These are phyloP conservation scores for Mollisiaceae sp. DNA, from an alignment of 2,329 filamentous ascomycete genomes.

Conservation along the genomic window DNA sequence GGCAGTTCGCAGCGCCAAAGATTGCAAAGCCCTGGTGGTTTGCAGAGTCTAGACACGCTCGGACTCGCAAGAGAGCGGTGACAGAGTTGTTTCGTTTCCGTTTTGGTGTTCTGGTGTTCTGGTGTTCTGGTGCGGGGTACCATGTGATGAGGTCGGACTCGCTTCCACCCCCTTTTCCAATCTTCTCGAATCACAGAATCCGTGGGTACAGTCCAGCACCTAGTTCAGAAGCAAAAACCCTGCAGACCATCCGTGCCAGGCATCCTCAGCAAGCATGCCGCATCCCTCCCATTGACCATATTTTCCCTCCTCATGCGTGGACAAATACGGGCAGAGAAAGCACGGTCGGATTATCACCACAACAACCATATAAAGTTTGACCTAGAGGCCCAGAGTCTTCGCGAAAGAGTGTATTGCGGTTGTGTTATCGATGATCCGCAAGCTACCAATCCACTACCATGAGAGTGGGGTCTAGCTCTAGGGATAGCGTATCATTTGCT, in stretches of 20 bases:
- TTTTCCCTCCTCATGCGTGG: slow-evolving; percentile 1
- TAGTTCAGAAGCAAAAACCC: neutral
- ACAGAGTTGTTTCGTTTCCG: neutral
- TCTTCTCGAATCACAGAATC: neutral
- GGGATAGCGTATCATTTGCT: no score
- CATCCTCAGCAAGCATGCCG: no score
- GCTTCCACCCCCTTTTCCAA: slow-evolving; percentile 2
- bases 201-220: no score
- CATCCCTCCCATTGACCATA: neutral
- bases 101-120: neutral
- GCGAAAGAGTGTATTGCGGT: no score
- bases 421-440: no score
- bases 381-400: no score
- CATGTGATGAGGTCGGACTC: neutral
- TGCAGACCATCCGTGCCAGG: neutral
- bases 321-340: neutral
- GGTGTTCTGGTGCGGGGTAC: slow-evolving; percentile 1
- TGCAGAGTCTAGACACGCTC: neutral
- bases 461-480: no score
- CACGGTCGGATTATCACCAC: neutral
- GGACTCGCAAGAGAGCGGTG: neutral
- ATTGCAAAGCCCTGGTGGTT: neutral
- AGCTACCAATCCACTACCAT: no score
- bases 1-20: neutral
- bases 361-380: neutral